Base-by-base conservation (phyloP, 345 rosid species). In the Reutealis trisperma region DNA sequence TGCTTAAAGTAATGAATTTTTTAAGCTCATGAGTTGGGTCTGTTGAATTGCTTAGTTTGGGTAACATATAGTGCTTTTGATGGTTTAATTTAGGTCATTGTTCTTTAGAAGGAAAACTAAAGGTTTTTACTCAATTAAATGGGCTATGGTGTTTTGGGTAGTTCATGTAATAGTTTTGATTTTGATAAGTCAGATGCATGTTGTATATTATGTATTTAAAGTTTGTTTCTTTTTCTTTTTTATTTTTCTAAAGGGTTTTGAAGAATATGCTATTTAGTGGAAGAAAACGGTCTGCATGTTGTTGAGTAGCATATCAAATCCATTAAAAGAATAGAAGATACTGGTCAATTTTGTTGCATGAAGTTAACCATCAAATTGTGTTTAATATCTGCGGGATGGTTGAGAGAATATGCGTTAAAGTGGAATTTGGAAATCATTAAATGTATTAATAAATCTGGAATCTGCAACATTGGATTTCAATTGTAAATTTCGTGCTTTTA, bases 191-290 rank as follows among this genome's bases (percentile, higher is more conserved):
- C 12, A 22, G 32, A 24, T 47, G 59, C 47, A 47, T 63, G 58
- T 73, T 45, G 21, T 15, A 45, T 61, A 25, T 61, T 14, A 4
- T 74, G 61, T 21, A 42, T 71, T 59, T 41, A 49, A 63, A 74
- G 44, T 16, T 49, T 19, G 21, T 32, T 11, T 54, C 19, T 45
- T 25, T 74, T 62, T 10, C 18, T 27, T 12, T 44, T 63, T 27
- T 24, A 19, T 21, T 2, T 24, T 24, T 6, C 34, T 32, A 52
- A 2, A 25, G 11, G 24, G 5, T 24, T 54, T 32, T 7, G 2
- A 54, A 19, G 24, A 22, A 58, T 58, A 58, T n/a, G 51, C 49
- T 1, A 8, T 67, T 45, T 8, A 47, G 12, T 52, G 73, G 22
- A 32, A 70, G 25, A 70, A 52, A 70, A 27, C 32, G 73, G 34